A percentile compares a stretch with the other conserved stretches of the same genome.
Evolutionary conservation across 192 early-diverging fungal species (phyloP).

Genomic region (Coemansia sp.): DNA sequence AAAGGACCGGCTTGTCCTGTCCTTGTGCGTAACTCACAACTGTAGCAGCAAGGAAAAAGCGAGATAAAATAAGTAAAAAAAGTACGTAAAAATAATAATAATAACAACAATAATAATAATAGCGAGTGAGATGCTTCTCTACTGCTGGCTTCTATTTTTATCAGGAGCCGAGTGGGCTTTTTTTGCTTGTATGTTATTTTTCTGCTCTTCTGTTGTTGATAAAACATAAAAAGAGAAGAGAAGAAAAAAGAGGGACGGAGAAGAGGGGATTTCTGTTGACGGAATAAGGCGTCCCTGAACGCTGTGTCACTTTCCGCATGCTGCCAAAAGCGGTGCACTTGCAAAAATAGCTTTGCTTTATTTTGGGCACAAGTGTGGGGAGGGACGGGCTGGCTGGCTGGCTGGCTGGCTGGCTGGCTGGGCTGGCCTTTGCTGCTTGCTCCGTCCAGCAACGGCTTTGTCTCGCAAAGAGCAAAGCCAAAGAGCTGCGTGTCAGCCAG

Average conservation of each 20-base stretch:
- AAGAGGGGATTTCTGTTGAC: not conserved
- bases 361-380: not conserved
- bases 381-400: not conserved
- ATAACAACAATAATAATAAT: not conserved
- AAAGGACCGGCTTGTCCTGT: no score
- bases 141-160: slow-evolving; percentile 9
- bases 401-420: not conserved
- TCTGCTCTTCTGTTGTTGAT: not conserved
- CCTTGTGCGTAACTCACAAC: not conserved
- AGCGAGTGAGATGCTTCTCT: not conserved
- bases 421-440: no score
- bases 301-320: not conserved
- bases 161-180: slow-evolving; percentile 1
- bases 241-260: not conserved
- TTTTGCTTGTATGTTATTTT: not conserved
- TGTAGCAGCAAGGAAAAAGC: not conserved
- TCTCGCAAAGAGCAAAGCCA: no score
- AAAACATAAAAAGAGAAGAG: not conserved
- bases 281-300: not conserved
- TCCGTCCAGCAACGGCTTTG: no score
- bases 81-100: slow-evolving; percentile 6
- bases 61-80: slow-evolving; percentile 1
- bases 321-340: not conserved
- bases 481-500: no score
- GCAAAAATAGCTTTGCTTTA: slow-evolving; percentile 2